Percentiles rank a stretch among this genome's conserved stretches.
These are phyloP conservation scores for Zymoseptoria passerinii DNA, from an alignment of 2,329 filamentous ascomycete genomes.

Conservation along the genomic window DNA sequence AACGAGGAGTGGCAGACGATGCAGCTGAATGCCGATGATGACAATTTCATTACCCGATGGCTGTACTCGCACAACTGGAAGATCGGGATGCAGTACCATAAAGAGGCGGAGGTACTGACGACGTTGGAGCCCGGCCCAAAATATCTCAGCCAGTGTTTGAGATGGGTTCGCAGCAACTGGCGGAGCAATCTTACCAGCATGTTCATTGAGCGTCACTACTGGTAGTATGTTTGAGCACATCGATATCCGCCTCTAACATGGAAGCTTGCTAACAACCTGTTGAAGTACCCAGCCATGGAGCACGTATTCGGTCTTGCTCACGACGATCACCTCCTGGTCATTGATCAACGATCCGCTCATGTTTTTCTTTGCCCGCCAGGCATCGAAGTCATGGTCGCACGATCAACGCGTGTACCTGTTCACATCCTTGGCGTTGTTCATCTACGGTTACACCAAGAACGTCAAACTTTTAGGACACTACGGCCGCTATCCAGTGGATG, in stretches of 20 bases:
- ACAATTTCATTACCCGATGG: conserved; percentile 97
- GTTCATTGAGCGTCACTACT: conserved; percentile 72
- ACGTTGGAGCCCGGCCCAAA: conserved; percentile 83
- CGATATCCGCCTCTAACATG: background rate
- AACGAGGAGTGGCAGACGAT: conserved; percentile 83
- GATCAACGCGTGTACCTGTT: conserved; percentile 40
- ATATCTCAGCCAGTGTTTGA: conserved; percentile 85
- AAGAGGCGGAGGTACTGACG: conserved; percentile 83
- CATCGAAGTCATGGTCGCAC: conserved; percentile 42
- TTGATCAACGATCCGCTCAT: conserved; percentile 69
- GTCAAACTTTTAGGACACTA: conserved; percentile 87
- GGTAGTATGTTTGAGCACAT: conserved; percentile 58
- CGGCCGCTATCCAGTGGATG: conserved; percentile 70
- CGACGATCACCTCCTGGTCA: conserved; percentile 83
- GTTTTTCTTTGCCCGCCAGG: conserved; percentile 60
- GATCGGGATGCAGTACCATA: conserved; percentile 90
- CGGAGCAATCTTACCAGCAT: conserved; percentile 91
- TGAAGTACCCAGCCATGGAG: conserved; percentile 82
- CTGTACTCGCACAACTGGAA: conserved; percentile 86
- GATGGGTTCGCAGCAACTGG: conserved; percentile 98
- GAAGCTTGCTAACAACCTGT: conserved; percentile 12
- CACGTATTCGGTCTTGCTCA: conserved; percentile 84
- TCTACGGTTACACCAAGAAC: conserved; percentile 74
- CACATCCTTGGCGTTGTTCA: conserved; percentile 60
- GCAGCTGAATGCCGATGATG: conserved; percentile 90